Conservation (phyloP, 148 eudicot species). For the Heliamphora exappendiculata region DNA sequence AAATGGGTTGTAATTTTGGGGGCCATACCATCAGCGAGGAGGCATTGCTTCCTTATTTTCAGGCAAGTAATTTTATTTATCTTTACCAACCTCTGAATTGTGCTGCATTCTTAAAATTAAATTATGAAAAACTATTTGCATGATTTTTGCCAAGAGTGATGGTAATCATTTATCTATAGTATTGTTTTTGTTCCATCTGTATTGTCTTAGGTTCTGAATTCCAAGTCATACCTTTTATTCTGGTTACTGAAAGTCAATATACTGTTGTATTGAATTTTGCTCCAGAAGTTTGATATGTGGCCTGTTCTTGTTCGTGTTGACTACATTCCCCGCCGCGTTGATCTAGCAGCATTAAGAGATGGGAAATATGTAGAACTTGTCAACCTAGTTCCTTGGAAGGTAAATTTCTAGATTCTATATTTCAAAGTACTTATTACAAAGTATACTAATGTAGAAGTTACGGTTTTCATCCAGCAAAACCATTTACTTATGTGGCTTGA, state of each 20-base stretch:
- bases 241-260: constrained; percentile 1
- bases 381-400: constrained; percentile 96
- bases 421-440: not conserved
- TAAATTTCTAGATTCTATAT: constrained; percentile 16
- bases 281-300: constrained; percentile 81
- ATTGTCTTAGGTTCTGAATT: not conserved
- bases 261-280: constrained; percentile 12
- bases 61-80: constrained; percentile 40
- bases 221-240: constrained; percentile 3
- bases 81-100: not conserved
- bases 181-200: not conserved
- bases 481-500: not conserved
- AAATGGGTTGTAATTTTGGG: constrained; percentile 26
- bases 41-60: constrained; percentile 91
- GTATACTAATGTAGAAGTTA: not conserved
- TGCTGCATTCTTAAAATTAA: not conserved
- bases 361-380: constrained; percentile 96
- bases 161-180: not conserved
- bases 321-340: constrained; percentile 75
- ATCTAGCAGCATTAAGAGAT: constrained; percentile 77
- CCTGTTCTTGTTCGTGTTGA: constrained; percentile 75
- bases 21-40: constrained; percentile 43
- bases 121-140: not conserved
- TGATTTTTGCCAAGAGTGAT: not conserved
- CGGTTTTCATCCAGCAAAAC: not conserved